phyloP scores from a whole-genome alignment of 1,284 basidiomycete species.

The Cryptococcus deneoformans region DNA sequence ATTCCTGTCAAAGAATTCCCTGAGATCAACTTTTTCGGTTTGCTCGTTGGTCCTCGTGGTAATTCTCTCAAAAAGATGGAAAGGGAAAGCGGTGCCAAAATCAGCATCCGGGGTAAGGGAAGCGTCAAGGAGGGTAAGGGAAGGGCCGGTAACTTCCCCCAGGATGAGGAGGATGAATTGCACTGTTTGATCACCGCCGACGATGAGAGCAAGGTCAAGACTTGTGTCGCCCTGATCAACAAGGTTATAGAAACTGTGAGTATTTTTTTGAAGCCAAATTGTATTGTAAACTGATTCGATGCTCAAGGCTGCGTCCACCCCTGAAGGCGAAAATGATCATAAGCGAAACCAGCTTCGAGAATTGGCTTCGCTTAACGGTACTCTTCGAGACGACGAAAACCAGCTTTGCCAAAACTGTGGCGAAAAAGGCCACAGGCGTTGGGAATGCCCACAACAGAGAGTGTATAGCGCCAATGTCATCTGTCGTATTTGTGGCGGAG shows the following conservation, averaged over 20 bases:
- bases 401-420: slow-evolving; percentile 99
- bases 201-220: slow-evolving; percentile 82
- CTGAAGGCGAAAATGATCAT: slow-evolving; percentile 99
- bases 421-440: slow-evolving; percentile 80
- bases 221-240: slow-evolving; percentile 94
- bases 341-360: slow-evolving; percentile 99
- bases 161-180: slow-evolving; percentile 98
- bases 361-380: slow-evolving; percentile 95
- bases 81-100: slow-evolving; percentile 95
- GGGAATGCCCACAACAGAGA: slow-evolving; percentile 93
- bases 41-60: slow-evolving; percentile 96
- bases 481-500: slow-evolving; percentile 90
- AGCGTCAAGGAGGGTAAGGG: slow-evolving; percentile 99
- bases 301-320: slow-evolving; percentile 87
- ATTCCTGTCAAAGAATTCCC: slow-evolving; percentile 99
- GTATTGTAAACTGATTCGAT: neutral
- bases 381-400: slow-evolving; percentile 98
- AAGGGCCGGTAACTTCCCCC: slow-evolving; percentile 83
- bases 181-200: slow-evolving; percentile 97
- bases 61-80: slow-evolving; percentile 99
- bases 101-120: slow-evolving; percentile 96
- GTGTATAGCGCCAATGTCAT: slow-evolving; percentile 98
- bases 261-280: slow-evolving; percentile 13
- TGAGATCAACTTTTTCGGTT: slow-evolving; percentile 99
- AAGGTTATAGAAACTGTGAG: slow-evolving; percentile 95